Conservation (phyloP, 805 yeast genomes). For the Ogataea pignaliae region DNA sequence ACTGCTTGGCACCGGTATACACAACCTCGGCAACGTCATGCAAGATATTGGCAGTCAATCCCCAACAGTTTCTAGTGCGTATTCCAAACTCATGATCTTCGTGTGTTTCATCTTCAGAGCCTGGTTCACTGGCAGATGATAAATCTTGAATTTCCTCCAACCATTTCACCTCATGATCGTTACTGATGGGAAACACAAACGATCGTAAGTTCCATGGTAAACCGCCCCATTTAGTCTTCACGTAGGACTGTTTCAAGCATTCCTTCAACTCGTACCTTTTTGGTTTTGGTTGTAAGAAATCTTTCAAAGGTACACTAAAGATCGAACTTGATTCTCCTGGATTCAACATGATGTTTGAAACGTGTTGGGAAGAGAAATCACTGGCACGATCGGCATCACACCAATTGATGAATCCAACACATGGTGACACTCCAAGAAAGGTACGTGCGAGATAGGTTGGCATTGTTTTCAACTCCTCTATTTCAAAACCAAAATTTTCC, state of each 20-base stretch:
- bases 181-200: constrained; percentile 53
- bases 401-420: constrained; percentile 59
- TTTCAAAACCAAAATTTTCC: constrained; percentile 44
- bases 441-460: constrained; percentile 85
- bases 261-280: constrained; percentile 25
- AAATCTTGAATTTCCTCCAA: constrained; percentile 54
- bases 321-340: constrained; percentile 76
- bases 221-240: constrained; percentile 62
- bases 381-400: constrained; percentile 24
- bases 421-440: constrained; percentile 77
- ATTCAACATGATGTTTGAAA: constrained; percentile 43
- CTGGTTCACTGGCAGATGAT: constrained; percentile 56
- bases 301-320: constrained; percentile 66
- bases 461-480: constrained; percentile 57
- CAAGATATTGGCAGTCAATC: constrained; percentile 74
- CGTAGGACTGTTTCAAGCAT: constrained; percentile 31
- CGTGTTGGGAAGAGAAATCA: constrained; percentile 25
- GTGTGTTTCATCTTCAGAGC: constrained; percentile 41
- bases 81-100: constrained; percentile 35
- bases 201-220: constrained; percentile 63
- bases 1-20: constrained; percentile 35
- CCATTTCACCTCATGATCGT: constrained; percentile 59
- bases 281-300: constrained; percentile 40
- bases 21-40: constrained; percentile 62
- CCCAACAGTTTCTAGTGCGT: constrained; percentile 72